Base-by-base conservation (phyloP, 331 rosid genomes). In the Rosa hybrid region DNA sequence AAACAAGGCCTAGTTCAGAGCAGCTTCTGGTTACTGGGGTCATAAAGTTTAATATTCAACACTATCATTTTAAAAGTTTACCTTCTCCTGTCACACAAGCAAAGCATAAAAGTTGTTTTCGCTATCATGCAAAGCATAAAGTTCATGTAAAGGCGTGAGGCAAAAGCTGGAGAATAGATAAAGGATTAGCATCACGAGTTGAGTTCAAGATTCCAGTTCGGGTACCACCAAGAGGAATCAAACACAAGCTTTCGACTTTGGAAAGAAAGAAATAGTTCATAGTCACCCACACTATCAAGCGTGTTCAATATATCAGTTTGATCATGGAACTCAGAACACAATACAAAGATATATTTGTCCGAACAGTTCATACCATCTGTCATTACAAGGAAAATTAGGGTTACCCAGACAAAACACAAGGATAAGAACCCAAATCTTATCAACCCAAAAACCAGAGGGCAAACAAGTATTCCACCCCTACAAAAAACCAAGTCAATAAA, bases 381-480 rank as follows among this genome's bases (percentile, higher is more conserved):
- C 72, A 82, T 76, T 73, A 82, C 87, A 76, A 71, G 38, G 56
- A 74, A 86, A 82, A 80, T 49, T 76, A 82, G 90, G 89, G 90
- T 84, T 78, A 86, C 81, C 90, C 88, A 84, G 46, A 79, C 70
- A 60, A 81, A 75, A 86, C 79, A 71, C 65, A 72, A 73, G 84
- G 82, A 81, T 79, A 77, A 68, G 72, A 75, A 81, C 85, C 86
- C 88, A 84, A 86, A 82, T 84, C 81, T 85, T 86, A 84, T 65
- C 85, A 87, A 84, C 87, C 91, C 86, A 81, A 81, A 88, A 81
- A 87, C 84, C 81, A 79, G 75, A 81, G 81, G 79, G 69, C 77
- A 81, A 84, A 81, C 90, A 82, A 59, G 90, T 76, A 80, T 76
- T 78, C 80, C 82, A 79, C 86, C 78, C 78, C 86, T 76, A 71